Conservation (phyloP, 805 yeast genomes). For the Osmozyma mogii region DNA sequence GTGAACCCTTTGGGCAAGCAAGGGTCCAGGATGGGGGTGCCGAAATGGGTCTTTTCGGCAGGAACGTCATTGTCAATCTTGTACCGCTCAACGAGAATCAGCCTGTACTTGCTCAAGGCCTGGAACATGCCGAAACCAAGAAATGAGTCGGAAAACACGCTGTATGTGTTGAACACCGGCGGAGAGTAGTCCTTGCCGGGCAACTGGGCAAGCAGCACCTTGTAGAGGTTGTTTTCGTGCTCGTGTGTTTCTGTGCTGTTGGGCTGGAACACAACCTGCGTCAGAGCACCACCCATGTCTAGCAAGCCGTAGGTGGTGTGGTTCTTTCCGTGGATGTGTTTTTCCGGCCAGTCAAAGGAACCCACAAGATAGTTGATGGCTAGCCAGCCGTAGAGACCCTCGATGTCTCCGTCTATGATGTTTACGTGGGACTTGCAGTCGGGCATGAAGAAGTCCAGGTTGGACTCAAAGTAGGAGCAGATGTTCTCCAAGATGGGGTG, state of each 20-base stretch:
- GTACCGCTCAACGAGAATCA: constrained; percentile 21
- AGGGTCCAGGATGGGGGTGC: constrained; percentile 40
- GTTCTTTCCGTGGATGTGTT: constrained; percentile 35
- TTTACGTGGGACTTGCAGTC: constrained; percentile 55
- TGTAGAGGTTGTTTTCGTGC: constrained; percentile 39
- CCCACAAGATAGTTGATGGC: constrained; percentile 51
- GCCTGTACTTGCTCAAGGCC: constrained; percentile 41
- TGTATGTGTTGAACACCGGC: constrained; percentile 22
- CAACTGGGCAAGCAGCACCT: constrained; percentile 33
- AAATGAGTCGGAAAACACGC: constrained; percentile 48
- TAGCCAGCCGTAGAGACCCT: constrained; percentile 64
- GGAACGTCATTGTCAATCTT: constrained; percentile 10
- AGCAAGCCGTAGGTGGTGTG: constrained; percentile 48
- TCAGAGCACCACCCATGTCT: constrained; percentile 62
- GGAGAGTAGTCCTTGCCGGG: constrained; percentile 10
- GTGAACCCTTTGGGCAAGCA: constrained; percentile 47
- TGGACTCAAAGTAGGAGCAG: constrained; percentile 40
- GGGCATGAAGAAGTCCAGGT: constrained; percentile 49
- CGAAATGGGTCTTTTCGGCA: constrained; percentile 9
- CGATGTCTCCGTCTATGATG: constrained; percentile 55
- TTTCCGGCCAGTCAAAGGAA: constrained; percentile 28
- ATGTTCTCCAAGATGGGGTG: constrained; percentile 36
- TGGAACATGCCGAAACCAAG: constrained; percentile 56
- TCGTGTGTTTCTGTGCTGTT: constrained; percentile 36
- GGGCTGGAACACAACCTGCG: constrained; percentile 61